phyloP scores from a whole-genome alignment of 768 basidiomycete genomes.

The Mycena pura region DNA sequence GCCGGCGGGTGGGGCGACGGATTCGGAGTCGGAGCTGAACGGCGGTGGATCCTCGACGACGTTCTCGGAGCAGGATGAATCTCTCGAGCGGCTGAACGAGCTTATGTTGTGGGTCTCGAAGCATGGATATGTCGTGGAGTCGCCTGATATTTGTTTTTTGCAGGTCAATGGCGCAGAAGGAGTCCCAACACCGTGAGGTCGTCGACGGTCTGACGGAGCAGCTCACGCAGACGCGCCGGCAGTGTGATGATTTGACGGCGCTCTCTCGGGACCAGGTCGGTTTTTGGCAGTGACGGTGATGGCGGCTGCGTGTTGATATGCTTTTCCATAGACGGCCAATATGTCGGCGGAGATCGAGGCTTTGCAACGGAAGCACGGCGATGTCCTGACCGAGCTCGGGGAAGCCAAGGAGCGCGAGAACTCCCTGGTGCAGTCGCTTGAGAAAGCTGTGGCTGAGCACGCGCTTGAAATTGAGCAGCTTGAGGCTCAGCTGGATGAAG shows the following conservation, averaged over 20 bases:
- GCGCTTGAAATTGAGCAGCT: constrained; percentile 54
- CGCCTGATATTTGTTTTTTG: constrained; percentile 15
- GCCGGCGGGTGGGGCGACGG: constrained; percentile 35
- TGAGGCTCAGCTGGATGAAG: constrained; percentile 54
- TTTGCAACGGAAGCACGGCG: constrained; percentile 65
- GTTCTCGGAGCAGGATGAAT: constrained; percentile 69
- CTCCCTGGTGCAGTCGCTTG: constrained; percentile 57
- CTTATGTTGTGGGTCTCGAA: constrained; percentile 80
- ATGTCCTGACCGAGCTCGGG: constrained; percentile 59
- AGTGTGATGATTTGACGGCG: constrained; percentile 81
- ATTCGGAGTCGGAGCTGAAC: constrained; percentile 44
- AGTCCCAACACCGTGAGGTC: constrained; percentile 83
- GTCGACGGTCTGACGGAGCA: constrained; percentile 77
- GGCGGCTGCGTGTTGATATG: not conserved
- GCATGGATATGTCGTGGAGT: constrained; percentile 3
- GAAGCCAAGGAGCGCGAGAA: constrained; percentile 63
- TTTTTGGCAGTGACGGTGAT: constrained; percentile 2
- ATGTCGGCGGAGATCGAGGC: constrained; percentile 88
- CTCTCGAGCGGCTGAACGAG: constrained; percentile 83
- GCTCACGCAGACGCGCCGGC: constrained; percentile 71
- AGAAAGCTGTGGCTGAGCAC: constrained; percentile 58
- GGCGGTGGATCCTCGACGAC: constrained; percentile 39
- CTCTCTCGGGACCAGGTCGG: constrained; percentile 86
- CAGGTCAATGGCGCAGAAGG: constrained; percentile 98
- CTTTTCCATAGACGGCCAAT: constrained; percentile 66